Evolutionary conservation across 2,329 filamentous ascomycete species (phyloP), one percentile per base, ranked within the genome.

Genomic region (Monosporascus cannonballus): DNA sequence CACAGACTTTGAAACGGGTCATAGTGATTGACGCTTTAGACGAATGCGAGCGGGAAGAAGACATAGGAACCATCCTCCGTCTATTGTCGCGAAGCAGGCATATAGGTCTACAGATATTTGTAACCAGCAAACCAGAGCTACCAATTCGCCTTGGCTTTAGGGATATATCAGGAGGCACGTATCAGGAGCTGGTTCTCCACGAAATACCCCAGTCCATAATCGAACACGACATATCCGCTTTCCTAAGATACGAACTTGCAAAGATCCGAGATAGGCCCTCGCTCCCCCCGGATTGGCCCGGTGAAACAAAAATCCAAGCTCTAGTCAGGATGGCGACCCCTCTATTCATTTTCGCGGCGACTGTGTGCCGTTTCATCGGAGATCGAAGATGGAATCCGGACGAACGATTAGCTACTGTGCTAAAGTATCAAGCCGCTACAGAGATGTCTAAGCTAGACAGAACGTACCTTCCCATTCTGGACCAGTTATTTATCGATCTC

Each of bases 61-160:
- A 73, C 41, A 56, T 69, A 14, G 47, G 47, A 44, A 6, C 50
- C 6, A 63, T 73, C n/a, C 61, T 73, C 38, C 20, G 57, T 3
- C 59, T 69, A 14, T 51, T 70, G 0, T 53, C 61, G 20, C 20
- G 20, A 22, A 22, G 20, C 20, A 22, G 34, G 50, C 57, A 52
- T 30, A 30, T 59, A 17, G 49, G 46, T 24, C 45, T 73, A 7
- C 65, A 61, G 47, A 50, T 72, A 2, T 73, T 77, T 27, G 18
- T 77, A 0, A 76, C 73, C 0, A 76, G 73, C 44, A 63, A 74
- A 11, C 74, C 73, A 0, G 69, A 76, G 22, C 50, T 72, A 1
- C 65, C 67, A 0, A 65, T 75, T 22, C 67, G 69, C 0, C 57
- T 71, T 14, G 67, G 69, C 0, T 76, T 78, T 38, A 51, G 51